These are phyloP conservation scores for Voacanga thouarsii DNA, from an alignment of 257 asterid species.

Conservation along the genomic window DNA sequence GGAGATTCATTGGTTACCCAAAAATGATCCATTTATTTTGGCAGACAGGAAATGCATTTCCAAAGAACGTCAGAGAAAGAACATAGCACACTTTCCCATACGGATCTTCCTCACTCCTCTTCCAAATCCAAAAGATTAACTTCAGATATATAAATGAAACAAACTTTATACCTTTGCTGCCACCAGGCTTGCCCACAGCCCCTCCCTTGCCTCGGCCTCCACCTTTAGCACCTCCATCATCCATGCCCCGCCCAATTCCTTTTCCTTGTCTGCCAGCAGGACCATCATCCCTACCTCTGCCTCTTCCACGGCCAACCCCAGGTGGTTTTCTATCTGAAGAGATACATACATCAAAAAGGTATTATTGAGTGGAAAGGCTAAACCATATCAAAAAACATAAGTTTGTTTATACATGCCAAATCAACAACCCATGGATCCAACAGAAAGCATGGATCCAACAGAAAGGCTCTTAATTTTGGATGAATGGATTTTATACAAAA, in stretches of 20 bases:
- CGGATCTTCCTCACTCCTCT: background rate
- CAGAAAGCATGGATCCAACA: background rate
- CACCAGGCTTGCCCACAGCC: conserved; percentile 36
- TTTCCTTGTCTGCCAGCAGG: conserved; percentile 39
- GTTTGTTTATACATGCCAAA: background rate
- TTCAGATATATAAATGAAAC: background rate
- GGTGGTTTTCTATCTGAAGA: conserved; percentile 59
- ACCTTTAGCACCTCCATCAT: conserved; percentile 49
- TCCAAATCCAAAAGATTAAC: background rate
- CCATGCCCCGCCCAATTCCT: conserved; percentile 54
- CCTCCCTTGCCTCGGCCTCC: conserved; percentile 55
- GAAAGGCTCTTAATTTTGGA: background rate
- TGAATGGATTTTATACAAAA: background rate
- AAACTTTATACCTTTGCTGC: conserved; percentile 36
- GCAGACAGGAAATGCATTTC: background rate
- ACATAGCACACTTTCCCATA: background rate
- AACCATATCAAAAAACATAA: background rate
- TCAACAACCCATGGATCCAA: no score
- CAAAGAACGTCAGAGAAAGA: background rate
- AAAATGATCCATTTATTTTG: background rate
- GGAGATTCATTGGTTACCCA: background rate
- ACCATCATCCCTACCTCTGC: conserved; percentile 58
- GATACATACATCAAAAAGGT: background rate
- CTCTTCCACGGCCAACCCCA: conserved; percentile 67
- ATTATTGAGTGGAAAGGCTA: background rate